Evolutionary conservation across 345 rosid genomes (phyloP), one percentile per base, ranked within the genome.

Genomic region (Noccaea bulbosa): DNA sequence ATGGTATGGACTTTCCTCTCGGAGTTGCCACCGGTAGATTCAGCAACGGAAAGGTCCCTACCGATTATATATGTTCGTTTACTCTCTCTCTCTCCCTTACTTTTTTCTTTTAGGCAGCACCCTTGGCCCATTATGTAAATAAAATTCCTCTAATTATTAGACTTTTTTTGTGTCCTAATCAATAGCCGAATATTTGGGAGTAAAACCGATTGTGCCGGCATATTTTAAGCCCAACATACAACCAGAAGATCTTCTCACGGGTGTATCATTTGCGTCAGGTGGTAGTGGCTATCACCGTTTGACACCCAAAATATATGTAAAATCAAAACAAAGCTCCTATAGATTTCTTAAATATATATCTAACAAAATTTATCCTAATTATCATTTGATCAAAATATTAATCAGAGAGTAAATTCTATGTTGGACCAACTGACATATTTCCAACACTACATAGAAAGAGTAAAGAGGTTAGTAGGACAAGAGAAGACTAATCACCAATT

Each of bases 261-360:
- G 96, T 0, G 91, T 87, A 38, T 78, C 70, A 60, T 86, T 90
- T 57, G 96, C 88, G 30, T 86, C 93, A 0, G 83, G 85, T 6
- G 96, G 86, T 34, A 8, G 79, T 1, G 96, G 96, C 12, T 90
- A 62, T 11, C 84, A 80, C 40, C 40, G 10, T 38, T 38, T 81
- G 46, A 89, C 92, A 11, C 54, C 86, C 32, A 71, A 52, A 51
- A 11, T 80, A 38, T 65, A 8, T 69, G 96, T 85, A 67, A 41
- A 34, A 22, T 63, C 37, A 8, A 59, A 22, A 14, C 24, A 44
- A 30, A 30, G 34, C 12, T 6, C 45, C 1, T 47, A 40, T 5
- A 50, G 27, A 16, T 40, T 7, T 35, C 4, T 27, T 27, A 27
- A 16, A 22, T 69, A 1, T 46, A 51, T 44, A 47, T 27, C 14